Evolutionary conservation across 108 stramenopile species (phyloP).

Genomic region (Conticribra weissflogii): DNA sequence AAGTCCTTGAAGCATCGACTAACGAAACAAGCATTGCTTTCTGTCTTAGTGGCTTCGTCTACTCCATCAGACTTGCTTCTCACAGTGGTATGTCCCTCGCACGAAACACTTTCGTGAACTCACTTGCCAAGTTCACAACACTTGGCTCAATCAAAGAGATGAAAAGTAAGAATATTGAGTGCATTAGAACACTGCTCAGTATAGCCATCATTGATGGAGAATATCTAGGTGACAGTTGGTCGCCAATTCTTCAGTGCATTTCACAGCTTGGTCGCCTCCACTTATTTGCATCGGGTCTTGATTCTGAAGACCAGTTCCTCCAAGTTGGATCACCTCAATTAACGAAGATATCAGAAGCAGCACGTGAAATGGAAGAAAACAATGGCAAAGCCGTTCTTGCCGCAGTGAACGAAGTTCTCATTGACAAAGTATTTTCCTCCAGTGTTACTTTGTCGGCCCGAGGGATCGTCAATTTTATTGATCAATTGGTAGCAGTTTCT

Average conservation of each 20-base stretch:
- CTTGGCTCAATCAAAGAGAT: conserved; percentile 92
- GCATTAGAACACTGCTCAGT: conserved; percentile 89
- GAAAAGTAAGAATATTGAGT: conserved; percentile 94
- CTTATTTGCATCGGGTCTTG: conserved; percentile 82
- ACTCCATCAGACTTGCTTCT: conserved; percentile 78
- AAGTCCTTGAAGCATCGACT: conserved; percentile 83
- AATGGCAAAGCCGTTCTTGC: conserved; percentile 83
- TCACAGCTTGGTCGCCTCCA: conserved; percentile 90
- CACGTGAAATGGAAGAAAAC: conserved; percentile 74
- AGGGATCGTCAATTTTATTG: conserved; percentile 87
- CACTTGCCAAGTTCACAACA: conserved; percentile 94
- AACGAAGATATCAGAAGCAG: conserved; percentile 39
- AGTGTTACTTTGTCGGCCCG: conserved; percentile 80
- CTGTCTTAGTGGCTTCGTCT: conserved; percentile 87
- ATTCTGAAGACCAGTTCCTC: conserved; percentile 90
- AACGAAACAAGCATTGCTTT: conserved; percentile 81
- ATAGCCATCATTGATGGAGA: conserved; percentile 95
- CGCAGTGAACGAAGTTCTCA: conserved; percentile 83
- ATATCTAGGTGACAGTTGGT: conserved; percentile 95
- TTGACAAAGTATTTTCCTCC: conserved; percentile 92
- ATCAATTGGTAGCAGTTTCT: conserved; percentile 87
- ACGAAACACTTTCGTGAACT: conserved; percentile 94
- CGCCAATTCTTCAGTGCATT: conserved; percentile 93
- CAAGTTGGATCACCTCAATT: conserved; percentile 41
- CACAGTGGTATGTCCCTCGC: conserved; percentile 86